A percentile compares a stretch with the other conserved stretches of the same genome.
Conservation (phyloP, 768 basidiomycete genomes). For the Boletus reticulatus region DNA sequence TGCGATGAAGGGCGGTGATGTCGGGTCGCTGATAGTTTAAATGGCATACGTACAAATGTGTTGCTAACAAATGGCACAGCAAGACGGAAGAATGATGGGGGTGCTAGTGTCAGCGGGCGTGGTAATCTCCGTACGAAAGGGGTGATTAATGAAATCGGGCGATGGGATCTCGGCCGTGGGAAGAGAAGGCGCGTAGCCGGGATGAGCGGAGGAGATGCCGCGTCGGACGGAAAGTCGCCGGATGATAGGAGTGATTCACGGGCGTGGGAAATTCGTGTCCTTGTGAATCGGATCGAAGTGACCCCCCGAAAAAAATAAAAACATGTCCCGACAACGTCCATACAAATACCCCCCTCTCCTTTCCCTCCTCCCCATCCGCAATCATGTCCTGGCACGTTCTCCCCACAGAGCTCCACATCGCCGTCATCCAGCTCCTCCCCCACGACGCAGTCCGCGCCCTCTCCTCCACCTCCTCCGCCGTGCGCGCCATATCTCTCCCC, state of each 20-base stretch:
- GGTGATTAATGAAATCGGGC: neutral
- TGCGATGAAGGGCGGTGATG: slow-evolving; percentile 6
- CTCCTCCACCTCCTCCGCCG: slow-evolving; percentile 46
- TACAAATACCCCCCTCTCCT: neutral
- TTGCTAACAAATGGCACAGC: too few relatives aligned
- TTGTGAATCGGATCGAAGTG: slow-evolving; percentile 22
- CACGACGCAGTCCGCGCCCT: slow-evolving; percentile 44
- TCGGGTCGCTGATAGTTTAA: neutral
- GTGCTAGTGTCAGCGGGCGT: too few relatives aligned
- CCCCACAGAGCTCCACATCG: slow-evolving; percentile 65
- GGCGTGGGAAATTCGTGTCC: slow-evolving; percentile 10
- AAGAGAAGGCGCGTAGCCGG: slow-evolving; percentile 6
- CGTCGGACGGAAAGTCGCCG: slow-evolving; percentile 27
- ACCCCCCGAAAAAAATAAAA: slow-evolving; percentile 4
- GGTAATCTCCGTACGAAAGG: neutral
- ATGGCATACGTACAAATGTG: too few relatives aligned
- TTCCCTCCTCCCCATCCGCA: neutral
- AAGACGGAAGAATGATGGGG: too few relatives aligned
- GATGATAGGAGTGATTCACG: slow-evolving; percentile 19
- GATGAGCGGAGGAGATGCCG: slow-evolving; percentile 16
- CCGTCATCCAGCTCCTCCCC: slow-evolving; percentile 51
- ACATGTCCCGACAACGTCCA: slow-evolving; percentile 5
- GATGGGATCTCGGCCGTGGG: slow-evolving; percentile 4
- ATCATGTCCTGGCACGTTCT: slow-evolving; percentile 54
- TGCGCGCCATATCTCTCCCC: slow-evolving; percentile 57